Evolutionary conservation across 225 moss, liverwort and hornwort genomes (phyloP).

Genomic region (Ulota crispa): DNA sequence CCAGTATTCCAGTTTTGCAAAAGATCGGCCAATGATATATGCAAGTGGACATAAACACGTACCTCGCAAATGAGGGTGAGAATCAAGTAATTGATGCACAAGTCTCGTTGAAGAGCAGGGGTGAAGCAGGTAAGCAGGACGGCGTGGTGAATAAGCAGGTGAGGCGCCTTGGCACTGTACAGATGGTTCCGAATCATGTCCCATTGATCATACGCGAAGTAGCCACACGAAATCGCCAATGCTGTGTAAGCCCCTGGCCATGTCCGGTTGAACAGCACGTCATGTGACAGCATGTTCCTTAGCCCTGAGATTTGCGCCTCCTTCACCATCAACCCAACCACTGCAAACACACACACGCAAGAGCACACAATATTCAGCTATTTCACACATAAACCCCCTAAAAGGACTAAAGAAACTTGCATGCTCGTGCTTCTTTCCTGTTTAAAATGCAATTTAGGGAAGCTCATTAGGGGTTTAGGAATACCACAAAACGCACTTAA

Average conservation of each 20-base stretch:
- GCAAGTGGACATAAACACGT: neutral
- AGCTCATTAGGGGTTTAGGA: neutral
- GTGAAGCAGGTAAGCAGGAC: slow-evolving; percentile 87
- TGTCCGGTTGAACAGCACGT: slow-evolving; percentile 32
- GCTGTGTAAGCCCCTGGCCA: slow-evolving; percentile 54
- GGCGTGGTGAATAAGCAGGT: slow-evolving; percentile 77
- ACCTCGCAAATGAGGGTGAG: slow-evolving; percentile 94
- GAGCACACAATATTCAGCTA: neutral
- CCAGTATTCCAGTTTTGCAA: neutral
- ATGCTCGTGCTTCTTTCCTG: too few relatives aligned
- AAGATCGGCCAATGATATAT: too few relatives aligned
- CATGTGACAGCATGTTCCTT: slow-evolving; percentile 60
- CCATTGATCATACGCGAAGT: slow-evolving; percentile 96
- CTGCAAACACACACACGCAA: slow-evolving; percentile 38
- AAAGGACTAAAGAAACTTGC: neutral
- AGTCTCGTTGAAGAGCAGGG: slow-evolving; percentile 59
- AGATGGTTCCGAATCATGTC: slow-evolving; percentile 58
- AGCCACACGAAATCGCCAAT: slow-evolving; percentile 70
- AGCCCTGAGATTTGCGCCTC: slow-evolving; percentile 48
- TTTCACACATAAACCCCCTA: neutral
- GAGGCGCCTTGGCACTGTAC: slow-evolving; percentile 67
- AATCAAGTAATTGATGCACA: slow-evolving; percentile 85
- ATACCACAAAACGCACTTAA: neutral
- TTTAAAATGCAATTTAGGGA: neutral
- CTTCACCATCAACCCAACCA: slow-evolving; percentile 55